Evolutionary conservation across 139 green algal genomes (phyloP), one percentile per base, ranked within the genome.

Genomic region (Micromonas pusilla): DNA sequence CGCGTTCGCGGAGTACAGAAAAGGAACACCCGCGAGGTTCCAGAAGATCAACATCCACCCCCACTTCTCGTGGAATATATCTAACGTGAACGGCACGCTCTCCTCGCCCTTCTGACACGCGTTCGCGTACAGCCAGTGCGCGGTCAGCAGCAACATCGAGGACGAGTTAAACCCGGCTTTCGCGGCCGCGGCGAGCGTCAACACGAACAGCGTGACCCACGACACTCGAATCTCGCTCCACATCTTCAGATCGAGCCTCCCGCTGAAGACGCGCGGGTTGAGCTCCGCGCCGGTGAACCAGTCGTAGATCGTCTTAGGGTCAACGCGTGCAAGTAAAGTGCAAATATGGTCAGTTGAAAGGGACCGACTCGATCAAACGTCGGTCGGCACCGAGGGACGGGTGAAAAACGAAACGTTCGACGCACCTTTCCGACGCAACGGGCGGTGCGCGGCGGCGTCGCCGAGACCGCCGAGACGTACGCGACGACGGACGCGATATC

Each of bases 101-200:
- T 66, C 71, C 37, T 77, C 71, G 28, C 71, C 71, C 71, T 77
- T 77, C 13, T 62, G 19, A 21, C 39, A 65, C 33, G 71, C 71
- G 71, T 77, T 77, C 16, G 45, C 39, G 71, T 77, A 77, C 71
- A 77, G 39, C 33, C 23, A 66, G 71, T 77, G 71, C 37, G 71
- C 71, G 31, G 13, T 32, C 33, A 77, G 71, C 71, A 77, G 71
- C 9, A 77, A 6, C 5, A 74, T n/a, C n/a, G n/a, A 52, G 16
- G 36, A 52, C 26, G 23, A 9, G 30, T 74, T 74, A 5, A 5
- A 32, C 9, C 16, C 30, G 67, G 25, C 26, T 74, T 25, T 21
- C 28, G 36, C 67, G 52, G 39, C 34, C 28, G n/a, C 25, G 19
- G 45, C 23, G 16, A 77, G 71, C 31, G 71, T 77, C 33, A 77